These are phyloP conservation scores for Barbarea vulgaris DNA, from an alignment of 345 rosid genomes.

Conservation along the genomic window DNA sequence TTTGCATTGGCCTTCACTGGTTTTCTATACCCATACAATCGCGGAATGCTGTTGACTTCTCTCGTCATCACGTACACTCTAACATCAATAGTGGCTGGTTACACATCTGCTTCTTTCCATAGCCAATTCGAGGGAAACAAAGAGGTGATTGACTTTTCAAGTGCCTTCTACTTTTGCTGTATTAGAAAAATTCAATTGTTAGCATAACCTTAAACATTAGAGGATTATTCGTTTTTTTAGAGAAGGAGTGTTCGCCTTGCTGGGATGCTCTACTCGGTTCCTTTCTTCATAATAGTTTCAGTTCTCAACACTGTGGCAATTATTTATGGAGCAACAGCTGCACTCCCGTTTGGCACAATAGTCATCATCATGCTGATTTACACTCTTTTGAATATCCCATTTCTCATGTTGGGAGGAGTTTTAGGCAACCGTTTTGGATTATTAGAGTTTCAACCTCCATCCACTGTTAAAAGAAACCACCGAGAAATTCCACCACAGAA, in stretches of 20 bases:
- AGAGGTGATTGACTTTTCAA: slow-evolving; percentile 57
- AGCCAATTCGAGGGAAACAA: slow-evolving; percentile 61
- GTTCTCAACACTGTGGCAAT: slow-evolving; percentile 66
- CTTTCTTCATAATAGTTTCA: slow-evolving; percentile 51
- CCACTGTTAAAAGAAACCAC: slow-evolving; percentile 53
- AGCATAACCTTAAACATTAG: neutral
- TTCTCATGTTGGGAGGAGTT: slow-evolving; percentile 74
- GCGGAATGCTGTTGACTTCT: slow-evolving; percentile 59
- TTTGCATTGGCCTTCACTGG: slow-evolving; percentile 64
- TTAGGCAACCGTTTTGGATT: slow-evolving; percentile 61
- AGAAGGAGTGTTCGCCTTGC: slow-evolving; percentile 65
- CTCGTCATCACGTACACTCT: slow-evolving; percentile 57
- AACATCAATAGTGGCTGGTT: slow-evolving; percentile 77
- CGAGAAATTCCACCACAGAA: slow-evolving; percentile 63
- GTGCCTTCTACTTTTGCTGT: slow-evolving; percentile 1
- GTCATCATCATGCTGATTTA: slow-evolving; percentile 57
- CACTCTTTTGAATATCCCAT: slow-evolving; percentile 52
- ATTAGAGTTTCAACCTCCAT: slow-evolving; percentile 59
- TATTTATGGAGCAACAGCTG: slow-evolving; percentile 71
- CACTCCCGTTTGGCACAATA: slow-evolving; percentile 82
- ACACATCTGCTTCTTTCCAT: slow-evolving; percentile 68
- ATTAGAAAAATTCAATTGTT: neutral
- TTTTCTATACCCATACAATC: slow-evolving; percentile 74
- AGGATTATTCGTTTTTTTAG: slow-evolving; percentile 44
- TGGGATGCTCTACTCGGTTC: slow-evolving; percentile 64